Evolutionary conservation across 2,329 filamentous ascomycete species (phyloP).

Genomic region (Fusarium penzigii): DNA sequence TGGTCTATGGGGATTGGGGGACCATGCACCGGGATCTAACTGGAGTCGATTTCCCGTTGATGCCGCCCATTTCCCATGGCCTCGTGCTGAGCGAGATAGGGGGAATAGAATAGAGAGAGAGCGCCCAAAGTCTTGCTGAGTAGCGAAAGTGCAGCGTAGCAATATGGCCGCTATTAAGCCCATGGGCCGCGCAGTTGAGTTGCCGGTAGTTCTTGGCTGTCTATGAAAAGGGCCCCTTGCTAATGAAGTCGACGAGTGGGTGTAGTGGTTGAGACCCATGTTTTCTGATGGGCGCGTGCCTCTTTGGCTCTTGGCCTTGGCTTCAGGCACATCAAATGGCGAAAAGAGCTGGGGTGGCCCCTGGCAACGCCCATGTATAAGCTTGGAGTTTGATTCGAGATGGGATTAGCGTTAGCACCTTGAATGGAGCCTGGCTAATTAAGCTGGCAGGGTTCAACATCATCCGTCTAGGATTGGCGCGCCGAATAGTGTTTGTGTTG

Average conservation of each 20-base stretch:
- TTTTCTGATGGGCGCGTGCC: slow-evolving; percentile 19
- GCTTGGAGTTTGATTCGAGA: slow-evolving; percentile 12
- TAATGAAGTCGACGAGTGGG: background rate
- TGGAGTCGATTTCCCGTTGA: slow-evolving; percentile 6
- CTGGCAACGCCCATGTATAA: slow-evolving; percentile 7
- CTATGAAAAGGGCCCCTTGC: too few species aligned
- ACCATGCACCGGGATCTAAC: background rate
- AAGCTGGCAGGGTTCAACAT: slow-evolving; percentile 17
- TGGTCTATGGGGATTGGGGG: too few species aligned
- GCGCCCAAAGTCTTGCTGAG: too few species aligned
- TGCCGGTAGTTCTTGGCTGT: too few species aligned
- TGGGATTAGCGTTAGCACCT: slow-evolving; percentile 17
- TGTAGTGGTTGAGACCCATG: slow-evolving; percentile 12
- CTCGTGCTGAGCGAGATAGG: too few species aligned
- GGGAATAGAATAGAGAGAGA: too few species aligned
- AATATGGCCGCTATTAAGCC: too few species aligned
- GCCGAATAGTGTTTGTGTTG: slow-evolving; percentile 9
- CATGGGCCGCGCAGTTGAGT: too few species aligned
- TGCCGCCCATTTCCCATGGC: background rate
- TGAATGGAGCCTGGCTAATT: slow-evolving; percentile 11
- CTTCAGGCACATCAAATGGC: slow-evolving; percentile 19
- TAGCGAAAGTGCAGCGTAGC: too few species aligned
- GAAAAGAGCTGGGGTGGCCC: slow-evolving; percentile 15
- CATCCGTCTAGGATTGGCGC: slow-evolving; percentile 20
- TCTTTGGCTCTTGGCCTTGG: slow-evolving; percentile 17